Evolutionary conservation across 2,329 filamentous ascomycete genomes (phyloP).

Genomic region (Chalaropsis ovoidea): DNA sequence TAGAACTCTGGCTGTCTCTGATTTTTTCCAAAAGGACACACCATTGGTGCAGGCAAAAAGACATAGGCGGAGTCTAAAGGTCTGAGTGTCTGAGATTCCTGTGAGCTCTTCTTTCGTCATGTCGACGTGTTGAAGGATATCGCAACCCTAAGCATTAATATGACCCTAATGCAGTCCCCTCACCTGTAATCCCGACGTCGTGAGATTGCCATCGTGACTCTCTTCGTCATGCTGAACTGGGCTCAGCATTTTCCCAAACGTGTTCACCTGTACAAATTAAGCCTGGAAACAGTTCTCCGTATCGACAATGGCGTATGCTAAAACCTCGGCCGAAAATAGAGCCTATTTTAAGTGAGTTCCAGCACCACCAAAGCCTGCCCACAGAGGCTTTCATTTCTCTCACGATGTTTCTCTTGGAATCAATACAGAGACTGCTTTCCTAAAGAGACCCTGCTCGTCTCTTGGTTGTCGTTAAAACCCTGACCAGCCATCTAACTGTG

Average conservation of each 20-base stretch:
- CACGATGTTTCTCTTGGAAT: not conserved
- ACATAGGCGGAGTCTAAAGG: not conserved
- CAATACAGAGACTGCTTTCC: no score
- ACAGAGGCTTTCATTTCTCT: not conserved
- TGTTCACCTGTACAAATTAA: not conserved
- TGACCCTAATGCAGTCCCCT: not conserved
- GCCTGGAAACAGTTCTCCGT: not conserved
- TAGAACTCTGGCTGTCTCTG: not conserved
- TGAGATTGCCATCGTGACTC: not conserved
- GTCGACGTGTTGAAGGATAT: not conserved
- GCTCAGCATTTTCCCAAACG: not conserved
- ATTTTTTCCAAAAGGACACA: not conserved
- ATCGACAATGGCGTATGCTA: not conserved
- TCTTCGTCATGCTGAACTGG: no score
- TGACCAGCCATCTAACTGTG: not conserved
- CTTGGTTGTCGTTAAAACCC: no score
- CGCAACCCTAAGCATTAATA: no score
- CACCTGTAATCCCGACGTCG: not conserved
- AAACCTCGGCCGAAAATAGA: slow-evolving; percentile 8
- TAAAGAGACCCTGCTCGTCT: no score
- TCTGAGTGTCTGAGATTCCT: not conserved
- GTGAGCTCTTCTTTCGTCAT: not conserved
- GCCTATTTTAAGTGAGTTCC: slow-evolving; percentile 21
- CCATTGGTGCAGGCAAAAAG: not conserved
- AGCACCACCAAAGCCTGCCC: not conserved